Conservation (phyloP, 306 rosid genomes). For the Prosopis cineraria region DNA sequence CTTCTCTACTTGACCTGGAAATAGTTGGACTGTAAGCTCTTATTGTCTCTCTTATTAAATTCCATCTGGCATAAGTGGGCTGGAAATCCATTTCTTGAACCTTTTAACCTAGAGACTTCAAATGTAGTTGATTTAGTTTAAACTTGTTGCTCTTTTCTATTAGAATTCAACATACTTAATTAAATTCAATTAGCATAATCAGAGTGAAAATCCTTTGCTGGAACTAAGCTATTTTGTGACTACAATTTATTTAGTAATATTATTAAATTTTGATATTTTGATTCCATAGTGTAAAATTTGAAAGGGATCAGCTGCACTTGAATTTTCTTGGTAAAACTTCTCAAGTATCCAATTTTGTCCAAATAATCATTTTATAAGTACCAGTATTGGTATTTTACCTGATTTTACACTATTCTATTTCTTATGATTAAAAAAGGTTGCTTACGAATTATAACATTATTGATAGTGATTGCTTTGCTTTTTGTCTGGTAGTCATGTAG, state of each 20-base stretch:
- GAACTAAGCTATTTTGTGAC: constrained; percentile 2
- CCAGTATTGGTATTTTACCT: constrained; percentile 5
- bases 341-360: neutral
- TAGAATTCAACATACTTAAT: neutral
- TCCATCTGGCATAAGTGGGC: constrained; percentile 13
- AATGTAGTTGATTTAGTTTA: constrained; percentile 22
- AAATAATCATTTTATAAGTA: constrained; percentile 6
- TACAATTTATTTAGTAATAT: neutral
- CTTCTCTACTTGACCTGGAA: constrained; percentile 91
- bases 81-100: constrained; percentile 15
- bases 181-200: neutral
- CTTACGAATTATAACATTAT: neutral
- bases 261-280: neutral
- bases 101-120: neutral
- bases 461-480: constrained; percentile 14
- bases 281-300: constrained; percentile 1
- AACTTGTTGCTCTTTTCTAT: constrained; percentile 6
- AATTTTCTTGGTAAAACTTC: neutral
- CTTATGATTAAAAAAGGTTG: constrained; percentile 15
- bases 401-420: constrained; percentile 28
- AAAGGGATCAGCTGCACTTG: constrained; percentile 4
- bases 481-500: constrained; percentile 72
- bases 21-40: constrained; percentile 92
- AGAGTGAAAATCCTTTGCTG: constrained; percentile 7
- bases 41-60: constrained; percentile 17